Conservation (phyloP, 345 rosid species). For the Acer campestre region DNA sequence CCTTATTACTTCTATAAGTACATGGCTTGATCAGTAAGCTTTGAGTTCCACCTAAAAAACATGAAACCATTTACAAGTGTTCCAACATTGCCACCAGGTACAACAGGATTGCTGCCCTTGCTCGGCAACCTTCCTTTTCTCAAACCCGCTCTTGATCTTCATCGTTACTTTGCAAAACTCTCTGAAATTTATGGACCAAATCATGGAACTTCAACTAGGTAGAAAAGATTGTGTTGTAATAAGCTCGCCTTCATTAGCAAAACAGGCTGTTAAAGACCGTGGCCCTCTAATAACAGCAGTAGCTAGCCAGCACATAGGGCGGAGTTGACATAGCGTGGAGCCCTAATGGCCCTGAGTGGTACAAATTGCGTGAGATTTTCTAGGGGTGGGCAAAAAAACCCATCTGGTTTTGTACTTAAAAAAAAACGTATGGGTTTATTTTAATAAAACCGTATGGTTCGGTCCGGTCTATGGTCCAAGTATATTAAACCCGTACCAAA, state of each 20-base stretch:
- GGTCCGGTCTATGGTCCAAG: too few relatives aligned
- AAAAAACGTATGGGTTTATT: too few relatives aligned
- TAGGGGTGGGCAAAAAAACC: too few relatives aligned
- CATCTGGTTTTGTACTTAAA: too few relatives aligned
- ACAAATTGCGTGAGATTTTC: slow-evolving; percentile 24
- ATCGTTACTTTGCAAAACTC: slow-evolving; percentile 18
- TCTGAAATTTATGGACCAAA: slow-evolving; percentile 30
- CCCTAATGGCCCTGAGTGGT: slow-evolving; percentile 23
- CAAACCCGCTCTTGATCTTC: slow-evolving; percentile 21
- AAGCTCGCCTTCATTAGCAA: slow-evolving; percentile 20
- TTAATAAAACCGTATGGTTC: too few relatives aligned
- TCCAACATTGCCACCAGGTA: slow-evolving; percentile 27
- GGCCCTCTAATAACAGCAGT: too few relatives aligned
- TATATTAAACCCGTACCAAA: too few relatives aligned
- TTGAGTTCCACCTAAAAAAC: too few relatives aligned
- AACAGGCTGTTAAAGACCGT: slow-evolving; percentile 20
- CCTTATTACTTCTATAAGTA: too few relatives aligned
- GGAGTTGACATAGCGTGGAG: slow-evolving; percentile 23
- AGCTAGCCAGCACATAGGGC: not conserved
- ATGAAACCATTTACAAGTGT: too few relatives aligned
- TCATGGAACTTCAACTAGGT: slow-evolving; percentile 33
- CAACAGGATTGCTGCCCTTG: slow-evolving; percentile 25
- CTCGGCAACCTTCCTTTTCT: slow-evolving; percentile 33
- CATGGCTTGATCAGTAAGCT: too few relatives aligned
- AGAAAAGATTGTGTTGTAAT: slow-evolving; percentile 21